These are phyloP conservation scores for Pneumocystis murina DNA, from an alignment of 1,139 yeast genomes.

Conservation along the genomic window DNA sequence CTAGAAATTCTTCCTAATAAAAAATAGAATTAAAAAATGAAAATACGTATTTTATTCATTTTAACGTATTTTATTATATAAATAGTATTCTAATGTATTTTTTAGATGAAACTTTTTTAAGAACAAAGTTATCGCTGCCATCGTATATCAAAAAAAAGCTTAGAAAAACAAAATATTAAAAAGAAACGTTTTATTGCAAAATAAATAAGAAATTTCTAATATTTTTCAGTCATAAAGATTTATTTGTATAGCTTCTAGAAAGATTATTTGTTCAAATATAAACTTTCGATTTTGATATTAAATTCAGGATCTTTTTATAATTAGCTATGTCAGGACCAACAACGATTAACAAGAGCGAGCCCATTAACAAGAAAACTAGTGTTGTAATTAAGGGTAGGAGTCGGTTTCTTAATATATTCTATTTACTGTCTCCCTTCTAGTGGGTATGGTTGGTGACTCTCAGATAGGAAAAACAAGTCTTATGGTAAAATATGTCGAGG, in stretches of 20 bases:
- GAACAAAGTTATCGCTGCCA: not conserved
- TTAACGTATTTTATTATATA: not conserved
- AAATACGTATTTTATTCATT: no score
- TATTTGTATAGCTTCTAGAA: not conserved
- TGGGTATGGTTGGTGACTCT: constrained; percentile 91
- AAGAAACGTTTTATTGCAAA: not conserved
- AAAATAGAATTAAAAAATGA: no score
- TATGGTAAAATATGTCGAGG: constrained; percentile 95
- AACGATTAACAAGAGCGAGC: not conserved
- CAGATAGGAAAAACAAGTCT: constrained; percentile 95
- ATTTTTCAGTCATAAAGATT: not conserved
- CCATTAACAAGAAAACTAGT: not conserved
- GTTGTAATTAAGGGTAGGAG: not conserved
- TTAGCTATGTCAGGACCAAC: not conserved
- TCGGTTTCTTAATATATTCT: not conserved
- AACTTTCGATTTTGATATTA: not conserved
- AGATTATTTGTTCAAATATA: not conserved
- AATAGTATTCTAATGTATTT: not conserved
- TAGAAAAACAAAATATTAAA: not conserved
- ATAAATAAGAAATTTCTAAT: not conserved
- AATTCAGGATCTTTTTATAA: not conserved
- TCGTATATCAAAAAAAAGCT: not conserved
- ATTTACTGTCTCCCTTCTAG: constrained; percentile 55
- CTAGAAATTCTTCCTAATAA: no score
- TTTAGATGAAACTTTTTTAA: not conserved